phyloP scores from a whole-genome alignment of 2,329 filamentous ascomycete species.

The Fusarium xylarioides region DNA sequence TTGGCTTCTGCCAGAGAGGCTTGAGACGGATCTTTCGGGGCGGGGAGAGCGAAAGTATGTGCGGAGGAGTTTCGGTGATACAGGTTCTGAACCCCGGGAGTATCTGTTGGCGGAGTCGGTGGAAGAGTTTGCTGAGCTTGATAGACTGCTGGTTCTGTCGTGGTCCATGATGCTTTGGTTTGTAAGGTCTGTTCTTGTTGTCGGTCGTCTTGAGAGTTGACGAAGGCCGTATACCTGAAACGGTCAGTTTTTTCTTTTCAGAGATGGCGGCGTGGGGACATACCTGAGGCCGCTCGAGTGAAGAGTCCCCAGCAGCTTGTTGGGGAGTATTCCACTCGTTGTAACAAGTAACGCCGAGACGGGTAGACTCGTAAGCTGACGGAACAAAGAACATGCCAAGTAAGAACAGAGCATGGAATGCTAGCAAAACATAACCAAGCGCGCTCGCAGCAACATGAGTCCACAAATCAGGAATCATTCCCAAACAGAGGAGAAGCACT shows the following conservation, averaged over 20 bases:
- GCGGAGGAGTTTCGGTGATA: slow-evolving; percentile 14
- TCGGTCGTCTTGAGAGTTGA: slow-evolving; percentile 42
- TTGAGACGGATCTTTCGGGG: slow-evolving; percentile 5
- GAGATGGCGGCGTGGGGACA: too few relatives aligned
- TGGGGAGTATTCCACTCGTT: neutral
- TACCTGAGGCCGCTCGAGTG: slow-evolving; percentile 29
- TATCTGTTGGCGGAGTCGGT: neutral
- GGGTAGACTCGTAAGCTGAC: slow-evolving; percentile 6
- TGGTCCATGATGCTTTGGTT: neutral
- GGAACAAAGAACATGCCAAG: slow-evolving; percentile 33
- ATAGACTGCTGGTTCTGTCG: slow-evolving; percentile 1
- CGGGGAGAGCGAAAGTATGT: slow-evolving; percentile 39
- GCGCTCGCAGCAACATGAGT: slow-evolving; percentile 69
- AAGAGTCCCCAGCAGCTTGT: neutral
- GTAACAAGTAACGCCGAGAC: neutral
- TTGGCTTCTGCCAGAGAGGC: neutral
- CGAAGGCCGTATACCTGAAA: slow-evolving; percentile 47
- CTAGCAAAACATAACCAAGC: slow-evolving; percentile 74
- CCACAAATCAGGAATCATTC: slow-evolving; percentile 69
- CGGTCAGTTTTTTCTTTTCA: slow-evolving; percentile 65
- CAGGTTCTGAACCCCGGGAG: slow-evolving; percentile 4
- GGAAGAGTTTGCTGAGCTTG: neutral
- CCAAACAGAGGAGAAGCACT: slow-evolving; percentile 45
- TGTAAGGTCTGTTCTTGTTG: slow-evolving; percentile 28
- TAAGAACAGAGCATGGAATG: slow-evolving; percentile 69